Percentiles rank a stretch among this genome's conserved stretches.
Evolutionary conservation across 1,139 yeast species (phyloP).

Genomic region (Yamadazyma dendronema): DNA sequence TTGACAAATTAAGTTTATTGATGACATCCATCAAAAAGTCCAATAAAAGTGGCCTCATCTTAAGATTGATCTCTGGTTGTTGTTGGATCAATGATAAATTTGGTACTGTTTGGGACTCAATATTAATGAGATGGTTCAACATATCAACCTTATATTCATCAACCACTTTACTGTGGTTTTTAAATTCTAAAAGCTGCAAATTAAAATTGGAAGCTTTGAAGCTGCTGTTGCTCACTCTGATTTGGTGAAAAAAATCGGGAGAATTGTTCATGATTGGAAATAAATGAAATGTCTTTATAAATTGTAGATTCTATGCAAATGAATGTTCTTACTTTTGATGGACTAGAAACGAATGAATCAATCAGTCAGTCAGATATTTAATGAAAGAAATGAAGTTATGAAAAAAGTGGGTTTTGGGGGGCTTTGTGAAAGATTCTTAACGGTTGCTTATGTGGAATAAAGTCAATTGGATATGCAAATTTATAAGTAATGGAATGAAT

Average conservation of each 20-base stretch:
- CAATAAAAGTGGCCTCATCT: slow-evolving; percentile 49
- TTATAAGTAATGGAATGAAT: too few relatives aligned
- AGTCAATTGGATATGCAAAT: too few relatives aligned
- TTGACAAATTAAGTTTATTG: slow-evolving; percentile 46
- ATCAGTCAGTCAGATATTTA: slow-evolving; percentile 10
- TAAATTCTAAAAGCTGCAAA: slow-evolving; percentile 40
- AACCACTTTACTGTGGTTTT: slow-evolving; percentile 37
- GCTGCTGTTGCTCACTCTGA: slow-evolving; percentile 31
- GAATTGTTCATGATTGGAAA: slow-evolving; percentile 22
- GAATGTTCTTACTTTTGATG: slow-evolving; percentile 1
- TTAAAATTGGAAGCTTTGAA: slow-evolving; percentile 33
- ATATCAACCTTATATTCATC: slow-evolving; percentile 44
- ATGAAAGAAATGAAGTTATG: slow-evolving; percentile 11
- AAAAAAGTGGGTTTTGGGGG: slow-evolving; percentile 1
- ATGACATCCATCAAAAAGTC: slow-evolving; percentile 56
- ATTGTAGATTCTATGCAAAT: not conserved
- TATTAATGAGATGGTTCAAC: slow-evolving; percentile 33
- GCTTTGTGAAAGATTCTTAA: too few relatives aligned
- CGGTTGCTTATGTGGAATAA: too few relatives aligned
- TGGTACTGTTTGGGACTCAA: slow-evolving; percentile 37
- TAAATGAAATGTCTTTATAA: slow-evolving; percentile 2
- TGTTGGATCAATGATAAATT: slow-evolving; percentile 43
- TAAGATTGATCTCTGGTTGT: slow-evolving; percentile 50
- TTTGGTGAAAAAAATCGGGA: slow-evolving; percentile 40
- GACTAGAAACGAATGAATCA: slow-evolving; percentile 5